Evolutionary conservation across 768 basidiomycete genomes (phyloP).

Genomic region (Filobasidium wieringae): DNA sequence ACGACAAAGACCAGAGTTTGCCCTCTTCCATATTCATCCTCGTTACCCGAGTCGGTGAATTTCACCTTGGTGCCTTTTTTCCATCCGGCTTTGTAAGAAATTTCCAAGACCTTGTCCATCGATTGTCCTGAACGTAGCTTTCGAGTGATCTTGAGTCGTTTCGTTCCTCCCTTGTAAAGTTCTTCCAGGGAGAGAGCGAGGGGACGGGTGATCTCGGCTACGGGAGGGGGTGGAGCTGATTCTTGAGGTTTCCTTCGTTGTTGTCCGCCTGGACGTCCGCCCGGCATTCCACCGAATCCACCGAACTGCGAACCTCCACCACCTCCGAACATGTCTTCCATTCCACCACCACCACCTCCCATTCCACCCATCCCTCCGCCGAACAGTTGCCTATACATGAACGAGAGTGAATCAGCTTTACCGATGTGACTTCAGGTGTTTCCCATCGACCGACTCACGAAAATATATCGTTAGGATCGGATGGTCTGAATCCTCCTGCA

Average conservation of each 20-base stretch:
- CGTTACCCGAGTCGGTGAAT: conserved; percentile 63
- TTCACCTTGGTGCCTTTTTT: conserved; percentile 91
- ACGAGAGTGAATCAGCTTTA: not conserved
- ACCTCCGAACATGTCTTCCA: conserved; percentile 22
- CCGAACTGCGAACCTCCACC: conserved; percentile 46
- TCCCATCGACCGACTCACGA: conserved; percentile 56
- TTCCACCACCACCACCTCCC: conserved; percentile 44
- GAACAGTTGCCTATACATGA: conserved; percentile 11
- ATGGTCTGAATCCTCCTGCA: conserved; percentile 36
- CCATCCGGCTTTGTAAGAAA: conserved; percentile 69
- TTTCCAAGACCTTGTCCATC: conserved; percentile 92
- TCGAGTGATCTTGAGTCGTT: conserved; percentile 77
- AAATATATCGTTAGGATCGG: conserved; percentile 99
- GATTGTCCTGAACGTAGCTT: conserved; percentile 57
- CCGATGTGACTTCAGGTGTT: conserved; percentile 31
- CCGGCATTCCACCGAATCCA: conserved; percentile 41
- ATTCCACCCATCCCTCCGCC: conserved; percentile 12
- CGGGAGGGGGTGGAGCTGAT: conserved; percentile 26
- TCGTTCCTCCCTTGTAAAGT: conserved; percentile 85
- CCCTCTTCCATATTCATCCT: conserved; percentile 35
- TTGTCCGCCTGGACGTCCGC: conserved; percentile 9
- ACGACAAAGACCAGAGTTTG: conserved; percentile 72
- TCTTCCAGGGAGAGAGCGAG: conserved; percentile 93
- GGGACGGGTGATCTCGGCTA: conserved; percentile 57
- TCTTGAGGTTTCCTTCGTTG: conserved; percentile 5